A percentile compares a stretch with the other conserved stretches of the same genome.
Evolutionary conservation across 306 rosid species (phyloP).

Genomic region (Alnus glutinosa): DNA sequence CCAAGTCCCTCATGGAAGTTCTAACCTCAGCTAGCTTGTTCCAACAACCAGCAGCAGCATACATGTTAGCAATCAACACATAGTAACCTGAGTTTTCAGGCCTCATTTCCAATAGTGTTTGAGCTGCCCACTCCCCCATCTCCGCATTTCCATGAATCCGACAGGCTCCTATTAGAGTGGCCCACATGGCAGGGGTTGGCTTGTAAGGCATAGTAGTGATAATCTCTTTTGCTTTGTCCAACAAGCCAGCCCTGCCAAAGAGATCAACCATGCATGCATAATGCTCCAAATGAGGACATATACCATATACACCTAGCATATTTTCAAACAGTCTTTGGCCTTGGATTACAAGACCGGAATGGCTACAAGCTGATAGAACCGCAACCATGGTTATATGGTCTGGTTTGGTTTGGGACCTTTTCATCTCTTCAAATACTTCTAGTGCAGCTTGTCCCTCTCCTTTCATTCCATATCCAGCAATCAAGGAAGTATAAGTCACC

Average conservation of each 20-base stretch:
- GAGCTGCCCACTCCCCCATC: slow-evolving; percentile 90
- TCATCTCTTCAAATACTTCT: slow-evolving; percentile 79
- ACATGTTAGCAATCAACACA: slow-evolving; percentile 88
- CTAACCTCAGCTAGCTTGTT: slow-evolving; percentile 65
- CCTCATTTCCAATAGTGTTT: slow-evolving; percentile 71
- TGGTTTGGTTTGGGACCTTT: slow-evolving; percentile 51
- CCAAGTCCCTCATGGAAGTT: slow-evolving; percentile 77
- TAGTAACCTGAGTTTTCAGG: slow-evolving; percentile 79
- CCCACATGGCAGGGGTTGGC: slow-evolving; percentile 97
- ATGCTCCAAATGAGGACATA: slow-evolving; percentile 71
- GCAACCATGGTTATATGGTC: slow-evolving; percentile 85
- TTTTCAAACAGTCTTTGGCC: slow-evolving; percentile 59
- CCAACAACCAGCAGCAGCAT: slow-evolving; percentile 86
- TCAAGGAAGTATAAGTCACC: slow-evolving; percentile 85
- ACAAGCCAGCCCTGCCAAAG: slow-evolving; percentile 84
- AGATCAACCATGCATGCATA: slow-evolving; percentile 86
- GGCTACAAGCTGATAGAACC: slow-evolving; percentile 84
- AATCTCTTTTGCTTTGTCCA: slow-evolving; percentile 58
- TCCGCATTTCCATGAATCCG: slow-evolving; percentile 59
- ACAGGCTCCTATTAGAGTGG: slow-evolving; percentile 81
- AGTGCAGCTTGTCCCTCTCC: slow-evolving; percentile 76
- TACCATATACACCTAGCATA: slow-evolving; percentile 52
- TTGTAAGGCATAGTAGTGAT: slow-evolving; percentile 71
- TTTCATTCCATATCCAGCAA: slow-evolving; percentile 77
- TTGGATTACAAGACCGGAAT: slow-evolving; percentile 67